phyloP scores from a whole-genome alignment of 1,284 basidiomycete genomes.

The Ustilago nuda region DNA sequence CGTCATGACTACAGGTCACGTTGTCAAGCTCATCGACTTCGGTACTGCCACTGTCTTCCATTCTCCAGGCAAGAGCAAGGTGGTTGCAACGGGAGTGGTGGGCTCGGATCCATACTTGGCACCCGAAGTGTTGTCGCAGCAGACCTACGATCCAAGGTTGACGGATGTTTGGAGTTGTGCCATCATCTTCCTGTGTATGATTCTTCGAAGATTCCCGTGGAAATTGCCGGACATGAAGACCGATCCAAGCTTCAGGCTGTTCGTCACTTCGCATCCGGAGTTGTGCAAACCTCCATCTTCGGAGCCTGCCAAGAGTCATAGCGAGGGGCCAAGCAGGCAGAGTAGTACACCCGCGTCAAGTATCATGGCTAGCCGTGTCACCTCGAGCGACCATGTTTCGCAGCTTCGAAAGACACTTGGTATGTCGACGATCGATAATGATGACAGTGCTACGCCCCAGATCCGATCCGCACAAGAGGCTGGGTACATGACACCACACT shows the following conservation, averaged over 20 bases:
- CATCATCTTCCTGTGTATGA: constrained; percentile 99
- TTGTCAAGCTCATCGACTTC: constrained; percentile 99
- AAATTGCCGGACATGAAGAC: constrained; percentile 95
- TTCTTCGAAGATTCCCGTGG: constrained; percentile 97
- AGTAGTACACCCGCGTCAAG: constrained; percentile 36
- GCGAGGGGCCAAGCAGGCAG: constrained; percentile 33
- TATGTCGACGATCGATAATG: constrained; percentile 32
- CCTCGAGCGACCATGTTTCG: constrained; percentile 41
- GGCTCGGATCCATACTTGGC: constrained; percentile 98
- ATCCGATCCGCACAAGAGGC: constrained; percentile 63
- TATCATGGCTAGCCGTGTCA: constrained; percentile 44
- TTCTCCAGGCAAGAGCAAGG: constrained; percentile 79
- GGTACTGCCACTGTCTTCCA: constrained; percentile 99
- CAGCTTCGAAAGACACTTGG: constrained; percentile 37
- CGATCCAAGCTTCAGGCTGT: constrained; percentile 90
- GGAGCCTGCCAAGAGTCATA: constrained; percentile 21
- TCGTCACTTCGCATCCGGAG: constrained; percentile 91
- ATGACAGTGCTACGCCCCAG: constrained; percentile 31
- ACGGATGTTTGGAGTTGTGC: constrained; percentile 99
- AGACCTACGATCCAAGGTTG: constrained; percentile 92
- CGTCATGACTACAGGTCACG: constrained; percentile 92
- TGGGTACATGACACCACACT: constrained; percentile 63
- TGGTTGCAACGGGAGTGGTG: constrained; percentile 85
- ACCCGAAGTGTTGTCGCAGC: constrained; percentile 86
- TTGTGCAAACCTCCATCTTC: constrained; percentile 71